Base-by-base conservation (phyloP, 2,329 filamentous ascomycete genomes). In the Apiospora hydei region DNA sequence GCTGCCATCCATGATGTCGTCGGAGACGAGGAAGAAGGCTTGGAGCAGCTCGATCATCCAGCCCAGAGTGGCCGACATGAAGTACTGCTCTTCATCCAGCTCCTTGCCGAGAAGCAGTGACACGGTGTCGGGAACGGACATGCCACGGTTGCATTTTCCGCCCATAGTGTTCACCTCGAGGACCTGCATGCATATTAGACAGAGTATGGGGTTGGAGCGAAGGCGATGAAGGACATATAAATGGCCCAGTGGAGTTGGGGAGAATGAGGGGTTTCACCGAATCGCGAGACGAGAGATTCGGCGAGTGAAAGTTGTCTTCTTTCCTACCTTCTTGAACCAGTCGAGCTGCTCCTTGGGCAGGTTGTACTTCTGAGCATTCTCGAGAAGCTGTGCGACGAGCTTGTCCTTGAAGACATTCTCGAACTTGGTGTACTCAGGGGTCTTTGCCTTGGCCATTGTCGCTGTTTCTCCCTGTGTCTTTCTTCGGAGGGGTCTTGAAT, bases 21-120 rank as follows among this genome's bases (percentile, higher is more conserved):
- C 96, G 64, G 94, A 95, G 76, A 99, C 96, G 72, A 99, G 91
- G 90, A 99, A 98, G 89, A 98, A 98, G 76, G 96, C 96, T 86
- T 99, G 96, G 46, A 99, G 93, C 69, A 99, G 91, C 89, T 99
- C 96, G 75, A 97, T 97, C 89, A 98, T 91, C 96, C 96, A 99
- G 80, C 96, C 96, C 24, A 99, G 90, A 24, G 94, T 93, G 64
- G 95, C 94, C 67, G 96, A 88, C 77, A 94, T 88, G 87, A 97
- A 96, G 88, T 95, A 97, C 85, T 98, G 93, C 72, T 96, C 90
- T 74, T 94, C 88, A 76, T 86, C 89, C 75, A 98, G 90, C 77
- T 90, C 86, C 77, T 90, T 86, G 77, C 84, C 88, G 80, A 95
- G 89, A 75, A 98, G 91, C 78, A 96, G 87, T 76, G 94, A 92